Evolutionary conservation across 2,329 filamentous ascomycete species (phyloP).

Genomic region (Scytalidium sp.): DNA sequence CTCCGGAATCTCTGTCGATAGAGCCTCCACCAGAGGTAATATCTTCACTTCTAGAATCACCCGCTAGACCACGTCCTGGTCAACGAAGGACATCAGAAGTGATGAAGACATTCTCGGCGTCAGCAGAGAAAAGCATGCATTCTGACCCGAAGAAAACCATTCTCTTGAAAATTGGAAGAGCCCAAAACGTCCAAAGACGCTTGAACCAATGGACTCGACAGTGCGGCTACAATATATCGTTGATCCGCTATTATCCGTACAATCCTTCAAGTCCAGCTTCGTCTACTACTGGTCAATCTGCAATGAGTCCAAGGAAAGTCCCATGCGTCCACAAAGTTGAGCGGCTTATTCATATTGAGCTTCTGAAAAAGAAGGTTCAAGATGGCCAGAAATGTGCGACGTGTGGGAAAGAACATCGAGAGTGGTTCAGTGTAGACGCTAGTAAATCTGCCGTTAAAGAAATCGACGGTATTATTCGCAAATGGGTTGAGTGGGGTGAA

Average conservation of each 20-base stretch:
- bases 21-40: constrained; percentile 57
- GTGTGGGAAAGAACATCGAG: constrained; percentile 82
- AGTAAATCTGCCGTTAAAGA: constrained; percentile 64
- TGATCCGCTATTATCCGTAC: constrained; percentile 92
- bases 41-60: constrained; percentile 54
- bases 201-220: constrained; percentile 93
- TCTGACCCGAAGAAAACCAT: constrained; percentile 52
- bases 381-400: constrained; percentile 61
- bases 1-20: constrained; percentile 56
- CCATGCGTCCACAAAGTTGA: constrained; percentile 87
- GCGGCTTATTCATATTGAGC: constrained; percentile 83
- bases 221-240: constrained; percentile 83
- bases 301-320: constrained; percentile 61
- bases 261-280: constrained; percentile 28
- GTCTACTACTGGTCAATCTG: constrained; percentile 16
- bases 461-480: constrained; percentile 70
- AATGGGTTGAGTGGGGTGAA: constrained; percentile 76
- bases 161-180: constrained; percentile 64
- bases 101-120: constrained; percentile 45
- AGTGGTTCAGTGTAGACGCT: constrained; percentile 93
- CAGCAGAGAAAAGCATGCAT: constrained; percentile 19
- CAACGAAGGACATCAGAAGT: constrained; percentile 51
- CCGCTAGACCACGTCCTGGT: constrained; percentile 32
- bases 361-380: constrained; percentile 58
- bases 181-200: constrained; percentile 81